A percentile compares a stretch with the other conserved stretches of the same genome.
Conservation (phyloP, 176 grass and related monocot genomes). For the Paspalum vaginatum region DNA sequence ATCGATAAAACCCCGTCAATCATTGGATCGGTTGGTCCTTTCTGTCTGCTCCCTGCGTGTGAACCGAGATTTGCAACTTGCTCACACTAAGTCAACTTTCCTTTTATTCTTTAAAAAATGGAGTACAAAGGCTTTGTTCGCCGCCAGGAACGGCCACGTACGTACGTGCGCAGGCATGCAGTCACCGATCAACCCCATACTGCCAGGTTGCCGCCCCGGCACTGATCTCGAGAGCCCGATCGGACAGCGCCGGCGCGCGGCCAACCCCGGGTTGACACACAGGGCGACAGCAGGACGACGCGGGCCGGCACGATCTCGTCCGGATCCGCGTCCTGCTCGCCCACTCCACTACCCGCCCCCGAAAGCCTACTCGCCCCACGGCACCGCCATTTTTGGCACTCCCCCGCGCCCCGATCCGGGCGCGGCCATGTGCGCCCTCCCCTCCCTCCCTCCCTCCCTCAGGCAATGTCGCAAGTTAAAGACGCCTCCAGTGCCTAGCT, state of each 20-base stretch:
- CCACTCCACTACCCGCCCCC: conserved; percentile 23
- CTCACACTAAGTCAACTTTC: not conserved
- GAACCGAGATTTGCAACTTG: conserved; percentile 9
- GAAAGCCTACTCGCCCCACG: too few relatives aligned
- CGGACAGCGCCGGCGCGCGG: not conserved
- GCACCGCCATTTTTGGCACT: conserved; percentile 56
- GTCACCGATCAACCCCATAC: not conserved
- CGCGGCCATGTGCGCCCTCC: conserved; percentile 50
- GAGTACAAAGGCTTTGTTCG: not conserved
- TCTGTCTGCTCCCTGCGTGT: conserved; percentile 16
- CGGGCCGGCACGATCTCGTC: conserved; percentile 44
- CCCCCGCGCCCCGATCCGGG: conserved; percentile 6
- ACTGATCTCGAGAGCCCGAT: conserved; percentile 9
- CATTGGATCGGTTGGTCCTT: conserved; percentile 25
- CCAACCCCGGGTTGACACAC: conserved; percentile 47
- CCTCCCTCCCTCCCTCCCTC: too few relatives aligned
- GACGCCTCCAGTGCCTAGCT: too few relatives aligned
- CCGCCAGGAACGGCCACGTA: not conserved
- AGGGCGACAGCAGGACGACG: conserved; percentile 31
- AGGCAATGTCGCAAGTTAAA: too few relatives aligned
- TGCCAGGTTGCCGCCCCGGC: too few relatives aligned
- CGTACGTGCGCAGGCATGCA: not conserved
- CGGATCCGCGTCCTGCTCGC: conserved; percentile 26
- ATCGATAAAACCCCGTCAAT: conserved; percentile 7
- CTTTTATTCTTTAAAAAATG: too few relatives aligned